Evolutionary conservation across 2,329 filamentous ascomycete genomes (phyloP).

Genomic region (Raffaelea deltoideospora): DNA sequence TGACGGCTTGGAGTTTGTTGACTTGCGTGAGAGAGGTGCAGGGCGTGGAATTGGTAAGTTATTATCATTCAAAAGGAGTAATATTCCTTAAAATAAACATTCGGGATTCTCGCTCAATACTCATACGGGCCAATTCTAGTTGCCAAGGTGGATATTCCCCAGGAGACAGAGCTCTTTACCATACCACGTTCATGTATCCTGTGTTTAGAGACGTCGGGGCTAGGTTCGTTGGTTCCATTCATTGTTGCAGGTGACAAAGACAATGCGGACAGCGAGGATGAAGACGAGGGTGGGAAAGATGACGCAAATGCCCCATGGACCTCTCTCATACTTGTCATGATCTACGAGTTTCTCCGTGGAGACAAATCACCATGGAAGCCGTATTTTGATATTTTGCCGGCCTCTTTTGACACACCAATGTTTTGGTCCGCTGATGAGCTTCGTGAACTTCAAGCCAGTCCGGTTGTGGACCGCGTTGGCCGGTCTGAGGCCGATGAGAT

Average conservation of each 20-base stretch:
- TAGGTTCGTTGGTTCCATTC: conserved; percentile 41
- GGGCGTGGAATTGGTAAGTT: conserved; percentile 39
- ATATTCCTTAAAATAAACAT: no score
- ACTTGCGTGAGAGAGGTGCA: conserved; percentile 32
- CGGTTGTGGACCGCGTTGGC: conserved; percentile 63
- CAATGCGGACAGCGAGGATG: conserved; percentile 19
- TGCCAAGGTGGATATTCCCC: conserved; percentile 50
- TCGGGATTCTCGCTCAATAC: no score
- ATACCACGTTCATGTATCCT: conserved; percentile 62
- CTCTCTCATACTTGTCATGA: conserved; percentile 58
- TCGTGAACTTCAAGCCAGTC: conserved; percentile 57
- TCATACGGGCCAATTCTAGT: no score
- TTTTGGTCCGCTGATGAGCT: conserved; percentile 68
- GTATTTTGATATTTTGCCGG: conserved; percentile 64
- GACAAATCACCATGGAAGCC: conserved; percentile 54
- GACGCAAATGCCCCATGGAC: conserved; percentile 35
- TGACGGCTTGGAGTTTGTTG: conserved; percentile 32
- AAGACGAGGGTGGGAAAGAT: conserved; percentile 21
- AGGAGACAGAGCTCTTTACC: conserved; percentile 66
- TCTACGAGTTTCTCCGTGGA: conserved; percentile 54
- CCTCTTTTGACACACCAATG: conserved; percentile 70
- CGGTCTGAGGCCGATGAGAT: conserved; percentile 54
- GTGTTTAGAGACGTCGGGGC: conserved; percentile 54
- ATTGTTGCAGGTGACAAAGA: conserved; percentile 29
- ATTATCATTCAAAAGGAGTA: no score